Percentiles rank a stretch among this genome's conserved stretches.
Conservation (phyloP, 208 protist genomes). For the Tritrichomonas musculus region DNA sequence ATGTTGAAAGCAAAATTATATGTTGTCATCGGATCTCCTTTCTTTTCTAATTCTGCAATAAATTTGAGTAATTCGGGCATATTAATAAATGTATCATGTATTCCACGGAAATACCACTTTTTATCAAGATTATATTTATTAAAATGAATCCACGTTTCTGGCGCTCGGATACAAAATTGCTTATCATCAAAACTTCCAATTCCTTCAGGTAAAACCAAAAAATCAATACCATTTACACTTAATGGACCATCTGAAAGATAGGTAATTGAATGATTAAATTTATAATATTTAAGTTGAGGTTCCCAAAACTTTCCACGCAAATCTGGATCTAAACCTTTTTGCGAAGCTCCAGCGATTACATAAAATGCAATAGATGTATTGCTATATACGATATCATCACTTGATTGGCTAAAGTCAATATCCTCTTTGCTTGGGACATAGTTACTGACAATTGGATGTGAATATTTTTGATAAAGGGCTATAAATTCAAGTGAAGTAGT, state of each 20-base stretch:
- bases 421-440: no score
- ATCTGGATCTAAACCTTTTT: neutral
- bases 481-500: no score
- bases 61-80: neutral
- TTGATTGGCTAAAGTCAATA: no score
- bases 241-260: constrained; percentile 6
- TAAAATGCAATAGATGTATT: constrained; percentile 20
- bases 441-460: no score
- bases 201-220: neutral
- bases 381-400: no score
- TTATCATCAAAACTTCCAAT: neutral
- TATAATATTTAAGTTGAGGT: neutral
- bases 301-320: constrained; percentile 9
- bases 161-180: neutral
- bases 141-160: constrained; percentile 3
- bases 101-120: constrained; percentile 3
- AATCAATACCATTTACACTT: neutral
- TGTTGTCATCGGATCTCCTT: neutral
- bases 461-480: no score
- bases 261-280: neutral
- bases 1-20: neutral
- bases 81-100: constrained; percentile 24
- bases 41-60: neutral
- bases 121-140: neutral
- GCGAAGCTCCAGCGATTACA: neutral